Base-by-base conservation (phyloP, 148 eudicot genomes). In the Amaranthus hypochondriacus region DNA sequence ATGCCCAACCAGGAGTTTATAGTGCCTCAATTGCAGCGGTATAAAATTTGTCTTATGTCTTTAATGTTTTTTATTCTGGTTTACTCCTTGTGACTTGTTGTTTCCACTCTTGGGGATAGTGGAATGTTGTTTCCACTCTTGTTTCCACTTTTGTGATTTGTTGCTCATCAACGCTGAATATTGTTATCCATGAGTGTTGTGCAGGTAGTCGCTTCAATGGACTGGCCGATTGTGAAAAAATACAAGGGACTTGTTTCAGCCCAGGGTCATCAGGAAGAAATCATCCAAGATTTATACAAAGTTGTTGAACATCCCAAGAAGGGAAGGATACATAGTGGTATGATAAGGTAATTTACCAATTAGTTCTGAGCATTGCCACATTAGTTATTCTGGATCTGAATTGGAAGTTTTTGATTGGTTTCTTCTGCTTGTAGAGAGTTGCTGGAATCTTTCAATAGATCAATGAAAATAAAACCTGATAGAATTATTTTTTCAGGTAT, bases 141-240 rank as follows among this genome's bases (percentile, higher is more conserved):
- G 39, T 28, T 18, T 18, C 18, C 39, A 28, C 39, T 28, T 18
- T 18, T 18, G 18, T 18, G 18, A 18, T 18, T 18, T 28, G 39
- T 44, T 48, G 28, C 15, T 52, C 53, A 14, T 10, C 10, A 10
- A 28, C 39, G 39, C 11, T 18, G 18, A 44, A 3, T 15, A 5
- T 2, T 7, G 42, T 13, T 56, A 42, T 48, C 15, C 18, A 53
- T n/a, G 66, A 52, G 48, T 10, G 6, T 49, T 59, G 62, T 62
- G 9, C 77, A 90, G 98, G 98, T 93, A 13, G 98, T 93, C 73
- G 97, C 93, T 44, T 92, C 97, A 3, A 89, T 89, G 91, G 97
- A 92, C 62, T 90, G 97, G 97, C 96, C 93, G 0, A 79, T 78
- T 62, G 84, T 89, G n/a, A 88, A 96, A 0, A 92, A 79, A 58